phyloP scores from a whole-genome alignment of 2,329 filamentous ascomycete species.

The Nannizziopsis arthrosporioides region DNA sequence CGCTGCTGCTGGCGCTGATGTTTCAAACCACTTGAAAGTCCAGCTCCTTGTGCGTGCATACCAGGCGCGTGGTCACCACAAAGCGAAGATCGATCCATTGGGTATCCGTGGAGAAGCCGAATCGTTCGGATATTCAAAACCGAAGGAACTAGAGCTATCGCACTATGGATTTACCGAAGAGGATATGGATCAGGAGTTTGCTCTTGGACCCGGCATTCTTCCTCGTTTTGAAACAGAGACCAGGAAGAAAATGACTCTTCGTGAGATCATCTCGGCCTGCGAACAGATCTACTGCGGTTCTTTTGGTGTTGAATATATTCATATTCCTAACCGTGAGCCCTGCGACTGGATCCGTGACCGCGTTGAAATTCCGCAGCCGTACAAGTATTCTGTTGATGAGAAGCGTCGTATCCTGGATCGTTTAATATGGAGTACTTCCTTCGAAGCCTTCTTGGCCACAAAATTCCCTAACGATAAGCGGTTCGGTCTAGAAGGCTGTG shows the following conservation, averaged over 20 bases:
- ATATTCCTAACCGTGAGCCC: slow-evolving; percentile 92
- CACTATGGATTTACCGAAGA: slow-evolving; percentile 93
- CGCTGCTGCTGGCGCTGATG: slow-evolving; percentile 60
- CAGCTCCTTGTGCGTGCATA: slow-evolving; percentile 95
- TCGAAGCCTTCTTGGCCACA: slow-evolving; percentile 86
- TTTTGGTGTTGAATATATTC: slow-evolving; percentile 97
- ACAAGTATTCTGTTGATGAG: slow-evolving; percentile 96
- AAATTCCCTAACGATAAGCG: slow-evolving; percentile 99
- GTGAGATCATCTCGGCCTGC: slow-evolving; percentile 85
- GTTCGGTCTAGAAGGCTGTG: slow-evolving; percentile 94
- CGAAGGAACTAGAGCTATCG: slow-evolving; percentile 83
- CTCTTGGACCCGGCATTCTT: slow-evolving; percentile 84
- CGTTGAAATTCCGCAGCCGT: slow-evolving; percentile 83
- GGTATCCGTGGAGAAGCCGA: slow-evolving; percentile 79
- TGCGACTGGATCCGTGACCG: slow-evolving; percentile 97
- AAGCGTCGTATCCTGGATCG: slow-evolving; percentile 96
- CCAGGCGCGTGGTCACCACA: slow-evolving; percentile 95
- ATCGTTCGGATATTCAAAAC: slow-evolving; percentile 74
- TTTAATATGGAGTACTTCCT: slow-evolving; percentile 96
- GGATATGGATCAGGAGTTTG: slow-evolving; percentile 85
- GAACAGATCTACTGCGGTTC: slow-evolving; percentile 94
- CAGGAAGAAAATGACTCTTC: slow-evolving; percentile 89
- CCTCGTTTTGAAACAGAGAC: slow-evolving; percentile 82
- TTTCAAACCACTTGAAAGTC: slow-evolving; percentile 95
- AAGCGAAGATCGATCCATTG: slow-evolving; percentile 91